Conservation (phyloP, 2,329 filamentous ascomycete species). For the Trichophyton verrucosum region DNA sequence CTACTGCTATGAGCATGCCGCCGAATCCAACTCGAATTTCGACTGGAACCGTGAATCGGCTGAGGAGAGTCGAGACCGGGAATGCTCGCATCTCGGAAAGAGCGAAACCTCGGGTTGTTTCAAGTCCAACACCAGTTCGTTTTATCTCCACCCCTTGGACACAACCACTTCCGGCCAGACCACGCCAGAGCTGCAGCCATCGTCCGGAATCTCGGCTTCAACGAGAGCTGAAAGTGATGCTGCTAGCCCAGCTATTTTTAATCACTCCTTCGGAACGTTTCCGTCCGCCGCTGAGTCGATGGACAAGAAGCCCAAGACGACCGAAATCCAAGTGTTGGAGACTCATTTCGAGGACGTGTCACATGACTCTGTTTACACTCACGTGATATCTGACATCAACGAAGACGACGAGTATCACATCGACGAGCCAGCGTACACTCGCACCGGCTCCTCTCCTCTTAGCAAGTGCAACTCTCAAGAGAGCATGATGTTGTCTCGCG, state of each 20-base stretch:
- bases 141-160: constrained; percentile 2
- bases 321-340: constrained; percentile 22
- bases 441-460: constrained; percentile 40
- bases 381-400: constrained; percentile 33
- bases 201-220: not conserved
- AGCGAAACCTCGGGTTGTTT: not conserved
- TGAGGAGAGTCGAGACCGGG: constrained; percentile 17
- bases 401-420: constrained; percentile 34
- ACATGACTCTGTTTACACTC: constrained; percentile 25
- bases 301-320: constrained; percentile 16
- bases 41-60: constrained; percentile 40
- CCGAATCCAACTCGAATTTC: constrained; percentile 49
- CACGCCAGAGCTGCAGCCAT: not conserved
- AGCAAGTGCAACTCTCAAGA: constrained; percentile 48
- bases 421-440: constrained; percentile 27
- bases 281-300: constrained; percentile 3
- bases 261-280: constrained; percentile 6
- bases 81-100: not conserved
- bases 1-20: constrained; percentile 49
- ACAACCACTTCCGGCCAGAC: not conserved
- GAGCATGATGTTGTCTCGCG: constrained; percentile 41
- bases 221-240: not conserved
- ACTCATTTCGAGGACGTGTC: constrained; percentile 24
- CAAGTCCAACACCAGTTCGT: not conserved
- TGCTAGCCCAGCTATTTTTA: constrained; percentile 1